A percentile compares a stretch with the other conserved stretches of the same genome.
Conservation (phyloP, 1,284 basidiomycete species). For the Pseudozyma hubeiensis region DNA sequence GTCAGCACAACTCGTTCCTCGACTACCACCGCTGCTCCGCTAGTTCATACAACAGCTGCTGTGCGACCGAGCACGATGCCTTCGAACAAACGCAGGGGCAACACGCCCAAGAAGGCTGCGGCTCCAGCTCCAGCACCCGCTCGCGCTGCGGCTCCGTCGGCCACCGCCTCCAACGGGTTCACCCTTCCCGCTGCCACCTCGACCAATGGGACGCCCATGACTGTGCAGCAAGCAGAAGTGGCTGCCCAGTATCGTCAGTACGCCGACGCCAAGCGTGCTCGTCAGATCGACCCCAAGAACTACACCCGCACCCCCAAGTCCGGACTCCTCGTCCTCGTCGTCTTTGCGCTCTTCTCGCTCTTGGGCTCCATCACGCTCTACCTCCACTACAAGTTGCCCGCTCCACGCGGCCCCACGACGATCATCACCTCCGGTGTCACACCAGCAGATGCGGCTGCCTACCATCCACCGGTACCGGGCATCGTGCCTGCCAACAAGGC, state of each 20-base stretch:
- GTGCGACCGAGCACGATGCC: conserved; percentile 18
- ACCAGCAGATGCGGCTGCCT: conserved; percentile 40
- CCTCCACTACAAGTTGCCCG: conserved; percentile 64
- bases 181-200: conserved; percentile 8
- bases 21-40: conserved; percentile 10
- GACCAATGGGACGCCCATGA: conserved; percentile 20
- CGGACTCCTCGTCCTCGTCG: conserved; percentile 31
- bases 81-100: conserved; percentile 29
- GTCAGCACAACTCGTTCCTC: conserved; percentile 2
- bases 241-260: conserved; percentile 28
- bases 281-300: conserved; percentile 39
- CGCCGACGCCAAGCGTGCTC: conserved; percentile 22
- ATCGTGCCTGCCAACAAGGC: conserved; percentile 24
- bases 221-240: conserved; percentile 3
- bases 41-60: background rate
- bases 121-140: conserved; percentile 1
- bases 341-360: conserved; percentile 34
- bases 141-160: background rate
- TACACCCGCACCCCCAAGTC: conserved; percentile 49
- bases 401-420: conserved; percentile 45
- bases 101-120: conserved; percentile 42
- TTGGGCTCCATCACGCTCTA: conserved; percentile 49
- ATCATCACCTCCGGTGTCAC: conserved; percentile 38
- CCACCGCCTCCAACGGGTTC: conserved; percentile 13
- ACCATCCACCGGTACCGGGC: conserved; percentile 31